Base-by-base conservation (phyloP, 31 red algal species). In the Endocladia muricata region DNA sequence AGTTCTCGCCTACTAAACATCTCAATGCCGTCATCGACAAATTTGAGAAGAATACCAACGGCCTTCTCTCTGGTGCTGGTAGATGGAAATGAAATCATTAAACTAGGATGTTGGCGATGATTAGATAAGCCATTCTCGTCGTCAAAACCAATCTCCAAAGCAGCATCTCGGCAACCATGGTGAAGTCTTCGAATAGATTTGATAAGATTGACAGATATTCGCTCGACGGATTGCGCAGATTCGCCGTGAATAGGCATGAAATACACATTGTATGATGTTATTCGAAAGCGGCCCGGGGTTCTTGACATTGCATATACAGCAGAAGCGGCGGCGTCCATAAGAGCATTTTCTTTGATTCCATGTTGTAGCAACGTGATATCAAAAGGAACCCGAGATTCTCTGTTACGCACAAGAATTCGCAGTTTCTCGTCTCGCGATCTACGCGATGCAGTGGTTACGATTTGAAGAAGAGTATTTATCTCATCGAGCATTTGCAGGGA, bases 201-300 rank as follows among this genome's bases (percentile, higher is more conserved):
- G 34, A 89, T 74, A 21, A 8, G 11, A 51, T 32, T 40, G 6
- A 74, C 33, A 23, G 85, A 48, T 7, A 89, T 69, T 29, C 76
- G 75, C 35, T 80, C 70, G 42, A 76, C 60, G 19, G 48, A 41
- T 39, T 69, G 57, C 21, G 76, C 52, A 44, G 68, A 81, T 34
- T 81, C 76, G 1, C 85, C 76, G 40, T 93, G 89, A 64, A 93
- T 93, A 28, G 89, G 89, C 89, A 93, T 93, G 55, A 93, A 85
- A 48, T 93, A 93, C 54, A 93, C 21, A 51, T 93, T 93, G 39
- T 73, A 64, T 28, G 7, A 29, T 3, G 81, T 86, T 28, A 93
- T 78, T 55, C 81, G 64, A 64, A 93, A 77, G 30, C 89, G 61
- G 25, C 89, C 89, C 28, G 82, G 89, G 31, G 68, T 74, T 55